Base-by-base conservation (phyloP, 179 eudicot genomes). In the Silene noctiflora region DNA sequence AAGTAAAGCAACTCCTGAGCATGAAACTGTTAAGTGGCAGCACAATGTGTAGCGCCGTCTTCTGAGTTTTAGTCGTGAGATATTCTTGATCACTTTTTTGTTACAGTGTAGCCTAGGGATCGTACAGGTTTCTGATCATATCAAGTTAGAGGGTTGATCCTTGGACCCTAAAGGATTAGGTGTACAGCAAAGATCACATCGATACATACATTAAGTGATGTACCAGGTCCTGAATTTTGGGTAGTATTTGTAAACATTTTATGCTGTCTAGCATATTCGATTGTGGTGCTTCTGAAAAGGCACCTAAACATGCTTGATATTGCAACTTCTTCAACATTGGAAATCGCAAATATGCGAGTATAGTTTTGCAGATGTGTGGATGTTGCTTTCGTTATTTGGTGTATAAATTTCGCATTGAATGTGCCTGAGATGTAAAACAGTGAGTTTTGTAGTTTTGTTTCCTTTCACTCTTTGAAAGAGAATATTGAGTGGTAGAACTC, bases 111-210 rank as follows among this genome's bases (percentile, higher is more conserved):
- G 60, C 20, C 60, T 17, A 56, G 60, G 60, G 21, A 56, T 56
- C 60, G 19, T 56, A n/a, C 60, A 56, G 20, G 21, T 56, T 56
- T n/a, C 1, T 0, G 20, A 22, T 4, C 27, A 21, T 20, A 60
- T 39, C 24, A 39, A 3, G 62, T 67, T 39, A n/a, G 72, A 31
- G 55, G 22, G 44, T 39, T 5, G 22, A 42, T 17, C 53, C 53
- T 46, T 46, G 16, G 13, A 46, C 53, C 53, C 16, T 2, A 11
- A 46, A 12, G 53, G 71, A 39, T 14, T 22, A 12, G 22, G 29
- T 66, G 64, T 75, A 75, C 7, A 75, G 71, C 53, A 48, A 44
- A 21, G 6, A 3, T 39, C 55, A 20, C 72, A 4, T 44, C 72
- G 19, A 42, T 9, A 19, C 55, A 44, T 42, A 10, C 42, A n/a